These are phyloP conservation scores for Eremothecium coryli DNA, from an alignment of 1,139 yeast species.

Conservation along the genomic window DNA sequence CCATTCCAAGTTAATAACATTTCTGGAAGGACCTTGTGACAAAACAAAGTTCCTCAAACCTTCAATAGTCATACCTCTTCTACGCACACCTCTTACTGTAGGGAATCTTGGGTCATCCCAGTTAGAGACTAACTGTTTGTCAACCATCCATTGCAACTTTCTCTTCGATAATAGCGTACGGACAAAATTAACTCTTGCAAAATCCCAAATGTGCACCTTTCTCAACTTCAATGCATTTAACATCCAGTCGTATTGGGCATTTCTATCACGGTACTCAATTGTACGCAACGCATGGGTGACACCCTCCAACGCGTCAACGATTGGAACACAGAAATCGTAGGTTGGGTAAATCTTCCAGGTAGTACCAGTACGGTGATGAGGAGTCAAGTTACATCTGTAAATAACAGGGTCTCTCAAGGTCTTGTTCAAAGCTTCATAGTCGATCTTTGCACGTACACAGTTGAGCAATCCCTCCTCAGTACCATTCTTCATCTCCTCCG, in stretches of 20 bases:
- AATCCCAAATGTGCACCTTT: slow-evolving; percentile 95
- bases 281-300: slow-evolving; percentile 96
- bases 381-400: slow-evolving; percentile 90
- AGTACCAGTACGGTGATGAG: slow-evolving; percentile 92
- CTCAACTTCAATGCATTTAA: slow-evolving; percentile 69
- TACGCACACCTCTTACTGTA: slow-evolving; percentile 94
- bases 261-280: slow-evolving; percentile 95
- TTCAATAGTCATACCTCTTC: slow-evolving; percentile 99
- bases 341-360: slow-evolving; percentile 95
- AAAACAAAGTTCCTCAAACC: slow-evolving; percentile 88
- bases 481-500: slow-evolving; percentile 84
- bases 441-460: slow-evolving; percentile 93
- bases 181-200: slow-evolving; percentile 90
- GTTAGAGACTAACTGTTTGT: slow-evolving; percentile 70
- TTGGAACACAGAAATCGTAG: slow-evolving; percentile 95
- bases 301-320: slow-evolving; percentile 90
- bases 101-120: slow-evolving; percentile 99
- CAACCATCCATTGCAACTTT: slow-evolving; percentile 97
- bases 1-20: slow-evolving; percentile 95
- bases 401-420: slow-evolving; percentile 95
- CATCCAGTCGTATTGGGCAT: slow-evolving; percentile 96
- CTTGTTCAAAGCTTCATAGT: slow-evolving; percentile 81
- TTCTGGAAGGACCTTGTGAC: slow-evolving; percentile 94
- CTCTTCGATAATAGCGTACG: slow-evolving; percentile 92
- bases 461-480: slow-evolving; percentile 82